phyloP scores from a whole-genome alignment of 495 filamentous ascomycete species.

The Ascobolus immersus region DNA sequence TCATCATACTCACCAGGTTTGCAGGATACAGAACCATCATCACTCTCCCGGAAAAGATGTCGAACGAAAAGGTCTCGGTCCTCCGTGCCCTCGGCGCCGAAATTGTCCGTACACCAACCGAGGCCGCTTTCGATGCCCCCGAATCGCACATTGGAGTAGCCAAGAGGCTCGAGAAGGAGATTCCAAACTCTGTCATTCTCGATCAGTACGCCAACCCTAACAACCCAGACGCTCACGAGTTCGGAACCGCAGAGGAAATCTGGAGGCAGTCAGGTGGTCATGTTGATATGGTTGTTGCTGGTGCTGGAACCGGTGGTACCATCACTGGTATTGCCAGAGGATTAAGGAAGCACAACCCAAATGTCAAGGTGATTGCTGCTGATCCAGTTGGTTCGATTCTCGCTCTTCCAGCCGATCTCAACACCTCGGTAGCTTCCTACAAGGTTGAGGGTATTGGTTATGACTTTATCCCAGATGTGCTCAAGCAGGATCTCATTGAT shows the following conservation, averaged over 20 bases:
- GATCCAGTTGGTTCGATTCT: slow-evolving; percentile 79
- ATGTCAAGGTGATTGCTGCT: slow-evolving; percentile 67
- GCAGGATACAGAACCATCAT: slow-evolving; percentile 93
- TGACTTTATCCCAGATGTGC: slow-evolving; percentile 87
- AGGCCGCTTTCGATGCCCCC: slow-evolving; percentile 78
- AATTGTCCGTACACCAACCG: slow-evolving; percentile 90
- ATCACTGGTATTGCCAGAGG: slow-evolving; percentile 71
- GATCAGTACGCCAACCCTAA: slow-evolving; percentile 86
- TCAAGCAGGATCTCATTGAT: slow-evolving; percentile 59
- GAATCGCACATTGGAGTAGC: slow-evolving; percentile 96
- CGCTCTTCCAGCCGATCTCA: slow-evolving; percentile 50
- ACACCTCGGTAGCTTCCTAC: slow-evolving; percentile 57
- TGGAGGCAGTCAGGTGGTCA: slow-evolving; percentile 75
- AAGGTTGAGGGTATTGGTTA: slow-evolving; percentile 99
- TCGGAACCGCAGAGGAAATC: slow-evolving; percentile 87
- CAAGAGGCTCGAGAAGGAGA: slow-evolving; percentile 66
- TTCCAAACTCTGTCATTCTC: slow-evolving; percentile 86
- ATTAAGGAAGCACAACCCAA: slow-evolving; percentile 57
- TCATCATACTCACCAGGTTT: not conserved
- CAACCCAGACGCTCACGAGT: slow-evolving; percentile 84
- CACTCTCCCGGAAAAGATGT: slow-evolving; percentile 98
- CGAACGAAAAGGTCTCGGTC: slow-evolving; percentile 86
- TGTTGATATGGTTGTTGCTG: slow-evolving; percentile 66
- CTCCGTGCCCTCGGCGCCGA: slow-evolving; percentile 80
- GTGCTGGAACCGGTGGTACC: slow-evolving; percentile 86